Evolutionary conservation across 2,329 filamentous ascomycete species (phyloP), one percentile per base, ranked within the genome.

Genomic region (Hypoxylon sp.): DNA sequence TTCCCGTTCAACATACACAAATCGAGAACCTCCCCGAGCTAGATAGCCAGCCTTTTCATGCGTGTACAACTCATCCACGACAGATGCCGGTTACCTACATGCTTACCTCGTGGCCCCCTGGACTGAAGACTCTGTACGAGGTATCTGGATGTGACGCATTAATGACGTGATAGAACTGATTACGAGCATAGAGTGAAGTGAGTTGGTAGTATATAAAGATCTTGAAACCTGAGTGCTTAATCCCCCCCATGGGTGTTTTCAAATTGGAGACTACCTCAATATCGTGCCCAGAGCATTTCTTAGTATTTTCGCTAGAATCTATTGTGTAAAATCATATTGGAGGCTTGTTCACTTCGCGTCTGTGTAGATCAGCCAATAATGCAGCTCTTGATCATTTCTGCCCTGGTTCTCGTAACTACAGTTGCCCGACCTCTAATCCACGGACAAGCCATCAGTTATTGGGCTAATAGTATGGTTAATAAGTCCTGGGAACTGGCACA

Each of bases 401-500:
- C 38, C 38, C 43, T 55, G 2, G 7, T 52, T 32, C 36, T 64
- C 6, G 14, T 28, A 9, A 45, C 32, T 11, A 19, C 48, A 25
- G 14, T 56, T 28, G 43, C 64, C 32, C 34, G 11, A 6, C 49
- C 49, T 32, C 46, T 3, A 5, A 36, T 36, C 28, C 25, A 13
- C 21, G 4, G 28, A 23, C 6, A 13, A 4, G 43, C 5, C 9
- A 5, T 32, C 45, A 13, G 9, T 32, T 10, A 56, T 34, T 3
- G 21, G 48, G 11, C 21, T 38, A 3, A 50, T 60, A 49, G 21
- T 41, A 10, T 30, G n/a, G 30, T 43, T 19, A 9, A 59, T 19
- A 53, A 56, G 14, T 21, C 43, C 3, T 60, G 48, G 55, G 55
- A 58, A 45, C 30, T 72, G 14, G 46, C 65, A 13, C 70, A 72